A percentile compares a stretch with the other conserved stretches of the same genome.
Evolutionary conservation across 2,329 filamentous ascomycete genomes (phyloP).

Genomic region (Scortechinia acanthostroma): DNA sequence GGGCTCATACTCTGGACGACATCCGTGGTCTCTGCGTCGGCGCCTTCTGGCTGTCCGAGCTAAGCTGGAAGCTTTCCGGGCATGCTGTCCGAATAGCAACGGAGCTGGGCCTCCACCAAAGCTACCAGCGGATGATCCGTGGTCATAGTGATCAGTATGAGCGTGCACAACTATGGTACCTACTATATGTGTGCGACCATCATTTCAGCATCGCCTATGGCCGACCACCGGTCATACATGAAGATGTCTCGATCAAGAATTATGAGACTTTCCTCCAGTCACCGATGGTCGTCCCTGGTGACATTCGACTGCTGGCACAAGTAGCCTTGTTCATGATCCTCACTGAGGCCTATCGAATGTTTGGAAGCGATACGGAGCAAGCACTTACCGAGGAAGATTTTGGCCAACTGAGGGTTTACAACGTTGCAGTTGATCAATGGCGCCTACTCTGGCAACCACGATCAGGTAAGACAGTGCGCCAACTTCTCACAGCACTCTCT

Average conservation of each 20-base stretch:
- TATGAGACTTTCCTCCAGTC: constrained; percentile 47
- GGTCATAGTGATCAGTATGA: constrained; percentile 35
- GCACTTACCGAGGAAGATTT: constrained; percentile 39
- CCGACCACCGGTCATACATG: constrained; percentile 46
- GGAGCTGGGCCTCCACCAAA: constrained; percentile 34
- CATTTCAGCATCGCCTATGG: constrained; percentile 53
- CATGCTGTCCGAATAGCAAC: constrained; percentile 39
- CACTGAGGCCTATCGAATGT: constrained; percentile 41
- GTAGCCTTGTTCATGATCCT: constrained; percentile 50
- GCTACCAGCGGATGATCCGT: constrained; percentile 26
- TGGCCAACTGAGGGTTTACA: constrained; percentile 22
- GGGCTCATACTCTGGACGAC: constrained; percentile 41
- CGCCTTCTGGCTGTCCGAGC: constrained; percentile 54
- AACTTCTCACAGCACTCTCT: constrained; percentile 14
- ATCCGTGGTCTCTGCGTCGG: constrained; percentile 52
- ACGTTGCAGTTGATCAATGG: constrained; percentile 40
- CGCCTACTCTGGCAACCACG: constrained; percentile 35
- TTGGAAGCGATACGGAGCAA: constrained; percentile 45
- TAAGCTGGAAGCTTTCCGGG: constrained; percentile 55
- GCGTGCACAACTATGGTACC: constrained; percentile 51
- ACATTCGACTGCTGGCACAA: constrained; percentile 48
- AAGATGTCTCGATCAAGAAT: constrained; percentile 46
- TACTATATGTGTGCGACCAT: constrained; percentile 51
- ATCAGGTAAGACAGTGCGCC: constrained; percentile 23
- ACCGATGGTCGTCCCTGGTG: constrained; percentile 39